phyloP scores from a whole-genome alignment of 192 early-diverging fungal species.

The Podila epigama region DNA sequence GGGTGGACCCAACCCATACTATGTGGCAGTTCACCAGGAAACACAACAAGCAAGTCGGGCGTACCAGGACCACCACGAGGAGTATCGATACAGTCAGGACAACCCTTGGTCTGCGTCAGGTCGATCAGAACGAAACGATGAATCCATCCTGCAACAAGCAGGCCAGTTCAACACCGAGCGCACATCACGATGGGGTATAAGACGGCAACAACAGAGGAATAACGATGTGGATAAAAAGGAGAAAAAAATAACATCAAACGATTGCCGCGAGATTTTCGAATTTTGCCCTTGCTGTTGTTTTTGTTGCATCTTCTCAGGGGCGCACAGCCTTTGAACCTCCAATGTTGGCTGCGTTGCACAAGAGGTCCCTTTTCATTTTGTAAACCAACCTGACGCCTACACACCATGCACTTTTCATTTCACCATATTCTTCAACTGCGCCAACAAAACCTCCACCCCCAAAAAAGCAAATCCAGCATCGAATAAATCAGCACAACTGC shows the following conservation, averaged over 20 bases:
- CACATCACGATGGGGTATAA: neutral
- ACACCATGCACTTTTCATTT: too few species aligned
- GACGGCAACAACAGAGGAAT: neutral
- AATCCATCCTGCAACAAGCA: slow-evolving; percentile 10
- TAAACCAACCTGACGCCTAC: too few species aligned
- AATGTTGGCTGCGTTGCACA: too few species aligned
- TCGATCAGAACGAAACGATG: neutral
- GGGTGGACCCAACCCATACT: slow-evolving; percentile 11
- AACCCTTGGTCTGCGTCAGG: neutral
- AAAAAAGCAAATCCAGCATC: neutral
- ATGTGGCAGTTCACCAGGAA: slow-evolving; percentile 17
- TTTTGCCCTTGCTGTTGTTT: slow-evolving; percentile 19
- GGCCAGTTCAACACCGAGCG: slow-evolving; percentile 19
- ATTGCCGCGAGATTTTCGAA: slow-evolving; percentile 2
- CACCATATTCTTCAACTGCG: neutral
- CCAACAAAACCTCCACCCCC: neutral
- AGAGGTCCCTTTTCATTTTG: neutral
- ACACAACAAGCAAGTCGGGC: slow-evolving; percentile 6
- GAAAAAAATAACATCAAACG: neutral
- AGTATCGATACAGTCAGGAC: neutral
- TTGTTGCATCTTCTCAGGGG: slow-evolving; percentile 2
- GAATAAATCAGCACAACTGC: neutral
- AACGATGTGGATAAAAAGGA: neutral
- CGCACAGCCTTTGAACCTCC: neutral
- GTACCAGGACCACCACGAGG: neutral